phyloP scores from a whole-genome alignment of 176 grass and related monocot genomes.

The Typha latifolia region DNA sequence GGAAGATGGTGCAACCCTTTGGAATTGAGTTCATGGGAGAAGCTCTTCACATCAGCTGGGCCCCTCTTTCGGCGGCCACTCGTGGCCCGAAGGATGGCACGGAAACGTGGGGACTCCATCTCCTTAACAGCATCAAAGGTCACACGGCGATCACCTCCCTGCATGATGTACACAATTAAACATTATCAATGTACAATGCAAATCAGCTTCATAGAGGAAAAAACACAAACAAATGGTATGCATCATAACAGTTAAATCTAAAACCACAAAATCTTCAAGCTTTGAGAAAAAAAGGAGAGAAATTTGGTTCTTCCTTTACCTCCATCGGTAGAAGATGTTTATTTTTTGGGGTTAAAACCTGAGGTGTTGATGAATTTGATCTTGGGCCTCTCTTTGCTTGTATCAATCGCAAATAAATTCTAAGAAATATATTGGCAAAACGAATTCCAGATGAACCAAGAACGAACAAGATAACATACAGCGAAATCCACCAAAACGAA shows the following conservation, averaged over 20 bases:
- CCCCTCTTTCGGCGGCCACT: conserved; percentile 74
- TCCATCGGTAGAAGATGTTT: not conserved
- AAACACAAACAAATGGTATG: not conserved
- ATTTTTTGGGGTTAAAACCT: not conserved
- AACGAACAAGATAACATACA: no score
- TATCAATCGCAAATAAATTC: not conserved
- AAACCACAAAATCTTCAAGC: not conserved
- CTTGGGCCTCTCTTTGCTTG: not conserved
- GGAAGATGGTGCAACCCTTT: conserved; percentile 30
- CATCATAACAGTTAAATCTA: not conserved
- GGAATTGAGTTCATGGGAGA: conserved; percentile 76
- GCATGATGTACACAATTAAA: conserved; percentile 5
- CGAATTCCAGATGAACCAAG: no score
- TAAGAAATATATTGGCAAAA: not conserved
- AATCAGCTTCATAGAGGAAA: not conserved
- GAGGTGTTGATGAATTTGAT: conserved; percentile 2
- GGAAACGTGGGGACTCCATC: conserved; percentile 85
- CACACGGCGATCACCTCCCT: conserved; percentile 15
- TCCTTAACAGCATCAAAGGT: conserved; percentile 37
- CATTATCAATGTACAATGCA: not conserved
- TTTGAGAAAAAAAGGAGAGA: not conserved
- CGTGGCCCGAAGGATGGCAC: conserved; percentile 72
- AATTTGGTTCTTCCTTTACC: not conserved
- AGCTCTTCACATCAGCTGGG: conserved; percentile 63
- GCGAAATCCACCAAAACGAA: no score